Percentiles rank a stretch among this genome's conserved stretches.
Conservation (phyloP, 1,139 yeast species). For the Geotrichum restrictum region DNA sequence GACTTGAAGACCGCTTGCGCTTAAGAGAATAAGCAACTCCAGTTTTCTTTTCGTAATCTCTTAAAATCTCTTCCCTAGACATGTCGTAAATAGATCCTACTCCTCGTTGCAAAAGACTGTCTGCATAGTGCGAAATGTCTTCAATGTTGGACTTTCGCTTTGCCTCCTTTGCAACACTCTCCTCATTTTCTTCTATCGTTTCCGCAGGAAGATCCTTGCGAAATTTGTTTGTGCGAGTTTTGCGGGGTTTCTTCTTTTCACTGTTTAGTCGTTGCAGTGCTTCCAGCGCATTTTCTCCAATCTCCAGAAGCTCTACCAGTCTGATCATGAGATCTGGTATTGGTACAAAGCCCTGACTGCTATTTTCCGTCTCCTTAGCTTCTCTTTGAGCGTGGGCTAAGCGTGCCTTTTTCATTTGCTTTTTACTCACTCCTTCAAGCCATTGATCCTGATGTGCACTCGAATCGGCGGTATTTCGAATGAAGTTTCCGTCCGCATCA, state of each 20-base stretch:
- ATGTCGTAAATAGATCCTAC: slow-evolving; percentile 50
- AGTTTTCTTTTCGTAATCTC: slow-evolving; percentile 49
- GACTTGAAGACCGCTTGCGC: slow-evolving; percentile 26
- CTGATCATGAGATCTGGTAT: slow-evolving; percentile 7
- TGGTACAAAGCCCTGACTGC: background rate
- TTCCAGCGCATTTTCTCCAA: slow-evolving; percentile 65
- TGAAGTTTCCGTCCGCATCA: slow-evolving; percentile 60
- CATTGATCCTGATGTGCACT: slow-evolving; percentile 49
- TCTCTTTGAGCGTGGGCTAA: slow-evolving; percentile 40
- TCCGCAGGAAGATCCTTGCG: slow-evolving; percentile 18
- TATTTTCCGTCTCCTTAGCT: slow-evolving; percentile 30
- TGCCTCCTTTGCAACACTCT: slow-evolving; percentile 13
- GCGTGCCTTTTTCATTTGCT: slow-evolving; percentile 50
- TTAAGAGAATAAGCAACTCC: slow-evolving; percentile 41
- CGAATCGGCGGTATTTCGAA: slow-evolving; percentile 43
- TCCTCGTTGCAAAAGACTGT: slow-evolving; percentile 43
- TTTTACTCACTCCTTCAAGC: slow-evolving; percentile 44
- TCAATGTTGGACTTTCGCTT: slow-evolving; percentile 38
- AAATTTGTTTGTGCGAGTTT: slow-evolving; percentile 15
- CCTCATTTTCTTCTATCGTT: slow-evolving; percentile 11
- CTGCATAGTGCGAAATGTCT: slow-evolving; percentile 51
- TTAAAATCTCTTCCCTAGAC: slow-evolving; percentile 56
- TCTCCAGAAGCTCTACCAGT: slow-evolving; percentile 45
- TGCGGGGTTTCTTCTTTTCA: slow-evolving; percentile 19
- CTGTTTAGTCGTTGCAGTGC: slow-evolving; percentile 39